Percentiles rank a stretch among this genome's conserved stretches.
Evolutionary conservation across 2,329 filamentous ascomycete species (phyloP).

Genomic region (Epichloe bromicola): DNA sequence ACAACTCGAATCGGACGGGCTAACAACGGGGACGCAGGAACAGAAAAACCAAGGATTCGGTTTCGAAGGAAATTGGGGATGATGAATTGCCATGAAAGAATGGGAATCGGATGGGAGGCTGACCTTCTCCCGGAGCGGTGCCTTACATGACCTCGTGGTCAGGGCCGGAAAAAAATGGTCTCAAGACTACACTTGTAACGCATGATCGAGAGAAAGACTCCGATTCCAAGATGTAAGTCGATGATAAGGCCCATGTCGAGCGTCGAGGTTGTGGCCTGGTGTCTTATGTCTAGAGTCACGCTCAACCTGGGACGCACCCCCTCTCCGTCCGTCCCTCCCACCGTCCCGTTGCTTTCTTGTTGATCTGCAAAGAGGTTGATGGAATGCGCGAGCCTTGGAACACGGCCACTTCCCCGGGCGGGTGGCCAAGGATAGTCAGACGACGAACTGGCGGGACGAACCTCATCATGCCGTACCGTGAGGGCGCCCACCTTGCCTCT

Average conservation of each 20-base stretch:
- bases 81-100: background rate
- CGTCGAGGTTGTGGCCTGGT: slow-evolving; percentile 17
- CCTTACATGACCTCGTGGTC: slow-evolving; percentile 20
- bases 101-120: background rate
- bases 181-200: slow-evolving; percentile 8
- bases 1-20: background rate
- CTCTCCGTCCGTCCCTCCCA: slow-evolving; percentile 4
- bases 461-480: slow-evolving; percentile 6
- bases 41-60: background rate
- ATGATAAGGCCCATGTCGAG: slow-evolving; percentile 13
- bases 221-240: slow-evolving; percentile 18
- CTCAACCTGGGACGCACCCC: slow-evolving; percentile 16
- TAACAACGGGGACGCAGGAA: slow-evolving; percentile 3
- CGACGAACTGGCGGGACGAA: slow-evolving; percentile 7
- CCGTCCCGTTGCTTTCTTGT: no score
- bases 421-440: slow-evolving; percentile 4
- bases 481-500: background rate
- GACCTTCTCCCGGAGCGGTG: slow-evolving; percentile 10
- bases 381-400: background rate
- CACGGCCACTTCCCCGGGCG: background rate
- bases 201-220: slow-evolving; percentile 14
- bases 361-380: background rate
- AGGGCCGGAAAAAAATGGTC: slow-evolving; percentile 6
- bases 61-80: background rate
- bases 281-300: slow-evolving; percentile 26